Conservation (phyloP, 768 basidiomycete genomes). For the Mycena rebaudengoi region DNA sequence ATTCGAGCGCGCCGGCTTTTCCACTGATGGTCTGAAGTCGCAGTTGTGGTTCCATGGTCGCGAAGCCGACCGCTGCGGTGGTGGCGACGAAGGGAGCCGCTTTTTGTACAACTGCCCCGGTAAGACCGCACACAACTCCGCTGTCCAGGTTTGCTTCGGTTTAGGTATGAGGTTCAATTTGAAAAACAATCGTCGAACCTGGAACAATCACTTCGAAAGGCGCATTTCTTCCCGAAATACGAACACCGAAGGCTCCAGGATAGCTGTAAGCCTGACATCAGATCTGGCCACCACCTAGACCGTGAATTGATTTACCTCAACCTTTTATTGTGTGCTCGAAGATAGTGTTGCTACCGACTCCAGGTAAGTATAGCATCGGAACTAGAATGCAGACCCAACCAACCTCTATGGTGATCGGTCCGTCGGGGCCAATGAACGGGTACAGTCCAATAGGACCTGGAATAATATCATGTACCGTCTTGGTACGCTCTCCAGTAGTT, state of each 20-base stretch:
- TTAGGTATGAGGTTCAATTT: no score
- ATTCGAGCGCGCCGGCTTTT: neutral
- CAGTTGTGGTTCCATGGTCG: conserved; percentile 53
- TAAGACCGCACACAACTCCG: conserved; percentile 55
- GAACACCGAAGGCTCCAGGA: conserved; percentile 51
- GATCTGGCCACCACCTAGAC: no score
- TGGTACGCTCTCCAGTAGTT: conserved; percentile 32
- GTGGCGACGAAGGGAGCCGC: conserved; percentile 49
- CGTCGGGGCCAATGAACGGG: conserved; percentile 48
- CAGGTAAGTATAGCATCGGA: neutral
- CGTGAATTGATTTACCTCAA: no score
- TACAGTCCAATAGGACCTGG: conserved; percentile 45
- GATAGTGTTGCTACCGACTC: conserved; percentile 51
- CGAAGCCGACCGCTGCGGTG: conserved; percentile 54
- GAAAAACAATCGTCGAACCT: no score
- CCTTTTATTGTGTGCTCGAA: conserved; percentile 40
- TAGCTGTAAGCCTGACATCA: no score
- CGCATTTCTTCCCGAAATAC: conserved; percentile 34
- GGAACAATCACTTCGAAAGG: conserved; percentile 52
- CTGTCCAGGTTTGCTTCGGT: no score
- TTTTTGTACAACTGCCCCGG: conserved; percentile 59
- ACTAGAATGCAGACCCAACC: conserved; percentile 3
- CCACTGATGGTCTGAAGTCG: conserved; percentile 51
- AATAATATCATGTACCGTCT: conserved; percentile 48
- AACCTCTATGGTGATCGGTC: conserved; percentile 51